Base-by-base conservation (phyloP, 2,329 filamentous ascomycete species). In the Elsinoe ampelina region DNA sequence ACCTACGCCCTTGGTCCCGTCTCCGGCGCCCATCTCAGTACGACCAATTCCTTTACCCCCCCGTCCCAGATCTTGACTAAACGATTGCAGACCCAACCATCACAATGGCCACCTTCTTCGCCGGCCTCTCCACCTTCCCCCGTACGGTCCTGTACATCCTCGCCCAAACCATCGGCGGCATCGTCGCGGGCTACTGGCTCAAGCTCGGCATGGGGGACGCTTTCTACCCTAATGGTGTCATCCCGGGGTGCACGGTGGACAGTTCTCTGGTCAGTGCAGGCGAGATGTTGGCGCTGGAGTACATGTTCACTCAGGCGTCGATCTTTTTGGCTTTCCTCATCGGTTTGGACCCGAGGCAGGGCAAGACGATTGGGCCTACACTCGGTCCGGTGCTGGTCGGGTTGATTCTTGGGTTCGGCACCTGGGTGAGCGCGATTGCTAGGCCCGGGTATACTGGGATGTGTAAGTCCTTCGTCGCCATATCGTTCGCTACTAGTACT, bases 301-400 rank as follows among this genome's bases (percentile, higher is more conserved):
- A 74, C 39, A 70, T 77, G 56, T 70, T 71, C 3, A 71, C 69
- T 3, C 70, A 77, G n/a, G 67, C 73, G 1, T 59, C 79, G 12
- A 63, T 81, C 0, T 73, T 78, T 60, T 68, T 80, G 17, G 71
- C 76, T 0, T 80, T 79, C 59, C 77, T 78, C 1, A 74, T 78
- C 10, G 78, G 77, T 13, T 67, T 81, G 3, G 78, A 81, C 63
- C 79, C 79, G 1, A 67, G 77, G 2, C 77, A 80, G 61, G 70
- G 70, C 1, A 66, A 72, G 15, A 64, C 77, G 2, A 79, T 77
- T 61, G 78, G 77, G 0, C 76, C 75, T 4, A 72, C 76, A 0
- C 64, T 78, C 1, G 72, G 73, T 0, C 77, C 78, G 0, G 69
- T 78, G 26, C 66, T 81, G 8, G 76, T 80, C 13, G 74, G 77